Base-by-base conservation (phyloP, 352 stramenopile genomes). In the Globisporangium viniferum region DNA sequence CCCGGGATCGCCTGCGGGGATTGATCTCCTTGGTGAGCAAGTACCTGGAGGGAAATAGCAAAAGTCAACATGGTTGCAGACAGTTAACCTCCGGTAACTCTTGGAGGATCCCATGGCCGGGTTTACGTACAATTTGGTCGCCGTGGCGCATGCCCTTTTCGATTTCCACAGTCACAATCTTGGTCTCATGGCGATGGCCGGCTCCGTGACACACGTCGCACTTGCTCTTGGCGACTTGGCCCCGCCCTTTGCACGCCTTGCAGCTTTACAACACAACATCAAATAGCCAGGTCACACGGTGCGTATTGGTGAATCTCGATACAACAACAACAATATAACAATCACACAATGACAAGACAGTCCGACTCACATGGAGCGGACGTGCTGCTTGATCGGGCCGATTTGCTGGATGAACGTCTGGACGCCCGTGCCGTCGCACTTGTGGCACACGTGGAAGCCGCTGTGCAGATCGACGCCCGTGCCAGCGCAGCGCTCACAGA, bases 391-490 rank as follows among this genome's bases (percentile, higher is more conserved):
- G 60, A 81, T 78, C 3, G 71, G 65, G 0, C 78, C 75, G 54
- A 85, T 73, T 36, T 76, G 78, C 66, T 82, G 74, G 14, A 78
- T 35, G 54, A 76, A 66, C 22, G 72, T 78, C 60, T 71, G 69
- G 12, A 78, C 58, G 24, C 78, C 77, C 7, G 69, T 73, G 63
- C 70, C 76, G 8, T 80, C 59, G 48, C 78, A 84, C 33, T 74
- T 72, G 62, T 75, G 77, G 72, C 77, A 85, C 20, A 66, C 29
- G 57, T 85, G 73, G 61, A 81, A 83, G n/a, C 75, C 76, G 8
- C 72, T 56, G 0, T 60, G 69, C 12, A 71, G 48, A 39, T 85
- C 75, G 31, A 79, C 56, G 29, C 78, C 78, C 31, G 75, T 72
- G 53, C 75, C 78, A 22, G 61, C 74, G 49, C 78, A 86, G 27